phyloP scores from a whole-genome alignment of 768 basidiomycete genomes.

The Suillus brevipes region DNA sequence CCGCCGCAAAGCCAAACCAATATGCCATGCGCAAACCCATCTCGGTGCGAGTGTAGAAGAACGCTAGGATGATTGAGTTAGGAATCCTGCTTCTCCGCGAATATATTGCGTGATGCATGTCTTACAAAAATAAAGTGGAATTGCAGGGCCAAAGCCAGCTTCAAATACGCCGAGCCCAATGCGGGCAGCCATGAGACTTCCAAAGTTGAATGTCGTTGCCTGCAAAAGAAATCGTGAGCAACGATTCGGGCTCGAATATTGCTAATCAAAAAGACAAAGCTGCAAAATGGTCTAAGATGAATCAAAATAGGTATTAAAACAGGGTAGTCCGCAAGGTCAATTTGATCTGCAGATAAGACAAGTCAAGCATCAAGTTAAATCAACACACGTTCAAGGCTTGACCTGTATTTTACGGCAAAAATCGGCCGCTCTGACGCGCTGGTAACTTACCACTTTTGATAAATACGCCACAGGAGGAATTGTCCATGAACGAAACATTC shows the following conservation, averaged over 20 bases:
- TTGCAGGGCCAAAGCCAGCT: constrained; percentile 74
- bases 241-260: background rate
- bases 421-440: background rate
- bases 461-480: no score
- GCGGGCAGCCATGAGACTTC: constrained; percentile 56
- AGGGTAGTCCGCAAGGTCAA: background rate
- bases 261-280: background rate
- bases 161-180: constrained; percentile 76
- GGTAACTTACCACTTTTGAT: background rate
- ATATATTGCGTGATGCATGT: constrained; percentile 1
- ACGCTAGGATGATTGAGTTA: constrained; percentile 43
- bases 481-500: background rate
- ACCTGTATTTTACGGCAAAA: background rate
- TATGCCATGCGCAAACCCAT: constrained; percentile 76
- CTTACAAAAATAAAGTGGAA: constrained; percentile 78
- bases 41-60: constrained; percentile 76
- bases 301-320: background rate
- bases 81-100: no score
- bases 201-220: constrained; percentile 63
- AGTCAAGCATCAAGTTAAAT: background rate
- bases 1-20: constrained; percentile 84
- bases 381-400: background rate
- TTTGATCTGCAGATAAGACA: background rate
- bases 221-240: constrained; percentile 26
- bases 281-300: background rate